Evolutionary conservation across 2,329 filamentous ascomycete genomes (phyloP), one percentile per base, ranked within the genome.

Genomic region (Truncatella angustata): DNA sequence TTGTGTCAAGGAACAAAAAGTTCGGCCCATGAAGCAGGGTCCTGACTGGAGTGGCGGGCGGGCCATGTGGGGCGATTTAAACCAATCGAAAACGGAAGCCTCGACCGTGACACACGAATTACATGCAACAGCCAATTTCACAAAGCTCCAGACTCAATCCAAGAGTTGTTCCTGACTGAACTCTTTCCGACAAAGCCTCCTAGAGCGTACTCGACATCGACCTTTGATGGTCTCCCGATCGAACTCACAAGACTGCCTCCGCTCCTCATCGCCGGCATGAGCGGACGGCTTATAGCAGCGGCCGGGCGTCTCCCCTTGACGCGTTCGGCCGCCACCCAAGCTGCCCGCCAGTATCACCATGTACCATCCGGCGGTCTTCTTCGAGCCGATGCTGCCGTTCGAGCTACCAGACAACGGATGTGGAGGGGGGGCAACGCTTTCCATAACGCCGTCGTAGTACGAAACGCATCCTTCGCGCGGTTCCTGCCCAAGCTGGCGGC

Each of bases 391-490:
- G 78, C 80, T 56, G 76, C 81, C 60, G 75, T 85, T 60, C 80
- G 85, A 63, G 74, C 80, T 66, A 75, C 82, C 64, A 74, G 81
- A 68, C 77, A 80, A 51, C 82, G 86, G 56, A 79, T 86, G 69
- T 94, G 89, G 87, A 86, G 90, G n/a, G 77, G 86, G 11, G 88
- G 88, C 47, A 94, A 90, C 64, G 81, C 86, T 20, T 90, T 96
- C 60, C 92, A 96, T 71, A 95, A 96, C 75, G 80, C 81, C 34
- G 84, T 87, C 43, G 74, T 77, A 44, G 77, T 79, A 9, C 79
- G 84, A 52, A 87, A 86, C 67, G 83, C 78, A 21, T 87, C 84
- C 5, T 87, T 86, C 61, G 80, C 72, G 39, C 76, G 84, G 45
- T 77, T 86, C 54, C 75, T 99, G 28, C 95, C 95, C 2, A 93